Evolutionary conservation across 106 monocot species (phyloP).

Genomic region (Acanthochlamys bracteata): DNA sequence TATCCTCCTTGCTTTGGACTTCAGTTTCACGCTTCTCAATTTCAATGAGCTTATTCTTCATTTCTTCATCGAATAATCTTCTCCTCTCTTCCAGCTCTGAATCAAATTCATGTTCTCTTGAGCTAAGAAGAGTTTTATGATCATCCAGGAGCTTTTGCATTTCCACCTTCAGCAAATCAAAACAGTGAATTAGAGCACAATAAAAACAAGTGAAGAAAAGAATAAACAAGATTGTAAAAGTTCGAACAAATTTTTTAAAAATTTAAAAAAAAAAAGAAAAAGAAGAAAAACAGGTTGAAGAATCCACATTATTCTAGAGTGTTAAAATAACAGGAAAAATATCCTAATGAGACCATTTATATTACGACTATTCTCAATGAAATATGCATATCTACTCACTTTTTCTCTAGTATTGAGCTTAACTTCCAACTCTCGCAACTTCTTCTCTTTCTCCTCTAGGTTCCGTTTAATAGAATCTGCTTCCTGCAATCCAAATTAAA

Average conservation of each 20-base stretch:
- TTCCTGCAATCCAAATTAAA: slow-evolving; percentile 26
- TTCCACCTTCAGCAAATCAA: slow-evolving; percentile 36
- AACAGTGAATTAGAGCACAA: not conserved
- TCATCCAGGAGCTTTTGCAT: slow-evolving; percentile 89
- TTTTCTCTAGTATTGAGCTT: slow-evolving; percentile 51
- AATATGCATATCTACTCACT: slow-evolving; percentile 18
- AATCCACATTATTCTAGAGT: not conserved
- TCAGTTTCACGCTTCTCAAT: slow-evolving; percentile 41
- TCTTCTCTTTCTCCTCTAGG: slow-evolving; percentile 45
- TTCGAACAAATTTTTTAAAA: not conserved
- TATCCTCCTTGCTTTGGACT: slow-evolving; percentile 34
- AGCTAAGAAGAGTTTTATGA: slow-evolving; percentile 44
- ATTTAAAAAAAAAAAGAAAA: not conserved
- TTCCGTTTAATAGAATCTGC: slow-evolving; percentile 21
- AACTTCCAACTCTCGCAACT: slow-evolving; percentile 39
- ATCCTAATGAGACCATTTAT: too few species aligned
- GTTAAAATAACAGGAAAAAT: not conserved
- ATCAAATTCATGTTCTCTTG: slow-evolving; percentile 67
- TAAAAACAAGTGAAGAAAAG: not conserved
- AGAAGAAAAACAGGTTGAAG: not conserved
- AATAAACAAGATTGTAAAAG: not conserved
- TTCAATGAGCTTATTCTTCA: slow-evolving; percentile 31
- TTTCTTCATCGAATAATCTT: slow-evolving; percentile 48
- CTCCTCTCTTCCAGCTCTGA: slow-evolving; percentile 51
- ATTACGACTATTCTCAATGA: too few species aligned